Evolutionary conservation across 345 rosid species (phyloP), one percentile per base, ranked within the genome.

Genomic region (Rhodomyrtus tomentosa): DNA sequence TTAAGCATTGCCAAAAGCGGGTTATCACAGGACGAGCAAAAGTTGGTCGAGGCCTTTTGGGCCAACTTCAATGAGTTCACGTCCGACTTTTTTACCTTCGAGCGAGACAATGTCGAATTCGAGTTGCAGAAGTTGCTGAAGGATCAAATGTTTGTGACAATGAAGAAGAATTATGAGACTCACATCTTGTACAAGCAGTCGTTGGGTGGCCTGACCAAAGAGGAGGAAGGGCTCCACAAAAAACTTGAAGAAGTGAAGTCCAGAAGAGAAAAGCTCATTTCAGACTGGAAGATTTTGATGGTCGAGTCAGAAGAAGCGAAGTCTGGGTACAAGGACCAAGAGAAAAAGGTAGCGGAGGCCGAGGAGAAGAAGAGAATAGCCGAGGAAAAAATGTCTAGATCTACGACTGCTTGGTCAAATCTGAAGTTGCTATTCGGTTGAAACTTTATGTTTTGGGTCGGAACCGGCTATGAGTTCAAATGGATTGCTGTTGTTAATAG

Each of bases 301-400:
- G 54, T 25, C n/a, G 80, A 55, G 73, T 84, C 86, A 1, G 83
- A 80, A 68, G 83, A 84, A 27, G 74, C 50, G 1, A 84, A 55
- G 16, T 84, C 86, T 49, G 81, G 10, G n/a, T 80, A 84, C 74
- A 21, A 11, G 55, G 52, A 20, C n/a, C 86, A 56, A 42, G 85
- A 84, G 82, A 73, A 84, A 55, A 84, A 52, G 27, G 53, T 25
- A 20, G 82, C 5, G 1, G 86, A 55, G 51, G 86, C 80, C 7
- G 80, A 84, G 83, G 86, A 80, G 18, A 84, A 24, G 83, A 84
- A 84, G 83, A 84, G 80, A 29, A 80, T 84, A 22, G 86, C 86
- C 0, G 86, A 84, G 12, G 86, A 80, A 55, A 80, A 50, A 45
- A 55, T 84, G 86, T 84, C 86, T n/a, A 52, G 76, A 55, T 79